These are phyloP conservation scores for Paecilomyces variotii DNA, from an alignment of 2,329 filamentous ascomycete species.

Conservation along the genomic window DNA sequence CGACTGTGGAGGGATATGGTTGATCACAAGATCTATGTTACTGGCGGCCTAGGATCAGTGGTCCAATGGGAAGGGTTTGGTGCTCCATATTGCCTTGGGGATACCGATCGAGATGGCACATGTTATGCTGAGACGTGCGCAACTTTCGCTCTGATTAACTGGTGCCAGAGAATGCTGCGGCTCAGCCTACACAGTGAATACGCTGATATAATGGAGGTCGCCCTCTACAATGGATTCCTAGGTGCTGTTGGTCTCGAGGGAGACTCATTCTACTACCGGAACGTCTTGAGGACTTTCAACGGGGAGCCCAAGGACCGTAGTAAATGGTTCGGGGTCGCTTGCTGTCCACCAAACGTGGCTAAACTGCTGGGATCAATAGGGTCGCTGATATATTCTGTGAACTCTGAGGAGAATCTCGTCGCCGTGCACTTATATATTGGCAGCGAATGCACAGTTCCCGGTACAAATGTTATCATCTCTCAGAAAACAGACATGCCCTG, in stretches of 20 bases:
- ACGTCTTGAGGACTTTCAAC: constrained; percentile 51
- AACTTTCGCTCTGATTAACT: constrained; percentile 14
- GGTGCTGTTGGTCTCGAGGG: constrained; percentile 51
- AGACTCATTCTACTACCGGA: constrained; percentile 53
- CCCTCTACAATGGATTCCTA: constrained; percentile 53
- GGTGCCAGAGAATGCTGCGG: constrained; percentile 8
- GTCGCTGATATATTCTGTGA: constrained; percentile 41
- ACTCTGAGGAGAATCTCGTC: constrained; percentile 26
- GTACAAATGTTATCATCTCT: constrained; percentile 31
- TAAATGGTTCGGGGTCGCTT: constrained; percentile 53
- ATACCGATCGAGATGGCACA: constrained; percentile 52
- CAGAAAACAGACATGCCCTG: constrained; percentile 52
- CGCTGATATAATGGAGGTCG: constrained; percentile 53
- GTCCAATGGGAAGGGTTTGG: constrained; percentile 56
- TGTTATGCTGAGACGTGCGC: constrained; percentile 58
- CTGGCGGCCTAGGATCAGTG: constrained; percentile 52
- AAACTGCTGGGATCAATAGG: constrained; percentile 49
- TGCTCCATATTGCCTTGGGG: constrained; percentile 51
- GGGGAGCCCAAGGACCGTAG: constrained; percentile 42
- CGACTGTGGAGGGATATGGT: constrained; percentile 55
- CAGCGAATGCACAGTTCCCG: constrained; percentile 29
- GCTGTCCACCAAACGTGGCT: constrained; percentile 54
- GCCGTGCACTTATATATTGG: neutral
- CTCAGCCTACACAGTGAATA: constrained; percentile 41
- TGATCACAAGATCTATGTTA: constrained; percentile 54